Conservation (phyloP, 352 stramenopile species). For the Saprolegnia parasitica region DNA sequence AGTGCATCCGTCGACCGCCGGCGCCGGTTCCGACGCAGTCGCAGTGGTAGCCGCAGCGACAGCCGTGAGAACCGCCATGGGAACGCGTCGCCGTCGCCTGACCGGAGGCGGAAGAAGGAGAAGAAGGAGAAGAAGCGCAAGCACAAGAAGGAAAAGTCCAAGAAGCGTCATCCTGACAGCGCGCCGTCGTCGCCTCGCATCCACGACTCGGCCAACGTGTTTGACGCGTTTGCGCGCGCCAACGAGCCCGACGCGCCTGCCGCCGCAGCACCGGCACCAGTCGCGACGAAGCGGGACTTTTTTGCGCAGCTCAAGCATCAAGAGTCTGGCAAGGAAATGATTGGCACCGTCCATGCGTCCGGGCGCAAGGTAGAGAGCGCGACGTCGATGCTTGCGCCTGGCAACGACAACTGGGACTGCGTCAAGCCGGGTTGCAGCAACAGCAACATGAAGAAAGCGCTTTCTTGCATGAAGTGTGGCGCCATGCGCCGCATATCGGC, state of each 20-base stretch:
- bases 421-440: conserved; percentile 20
- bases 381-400: background rate
- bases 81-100: background rate
- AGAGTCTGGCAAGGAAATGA: conserved; percentile 11
- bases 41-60: background rate
- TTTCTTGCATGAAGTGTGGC: conserved; percentile 22
- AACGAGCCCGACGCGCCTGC: too few relatives aligned
- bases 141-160: conserved; percentile 1
- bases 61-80: conserved; percentile 11
- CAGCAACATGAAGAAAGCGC: conserved; percentile 28
- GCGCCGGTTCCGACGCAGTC: background rate
- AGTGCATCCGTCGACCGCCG: background rate
- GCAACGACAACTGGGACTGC: conserved; percentile 27
- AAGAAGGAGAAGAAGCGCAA: conserved; percentile 11
- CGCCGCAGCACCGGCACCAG: background rate
- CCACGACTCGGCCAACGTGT: too few relatives aligned
- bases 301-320: conserved; percentile 27
- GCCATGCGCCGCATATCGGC: conserved; percentile 24
- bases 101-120: background rate
- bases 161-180: background rate
- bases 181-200: too few relatives aligned
- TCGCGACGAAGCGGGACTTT: conserved; percentile 9
- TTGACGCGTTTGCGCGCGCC: too few relatives aligned
- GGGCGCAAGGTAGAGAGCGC: conserved; percentile 16
- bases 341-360: conserved; percentile 20